Base-by-base conservation (phyloP, 257 asterid genomes). In the Primulina eburnea region DNA sequence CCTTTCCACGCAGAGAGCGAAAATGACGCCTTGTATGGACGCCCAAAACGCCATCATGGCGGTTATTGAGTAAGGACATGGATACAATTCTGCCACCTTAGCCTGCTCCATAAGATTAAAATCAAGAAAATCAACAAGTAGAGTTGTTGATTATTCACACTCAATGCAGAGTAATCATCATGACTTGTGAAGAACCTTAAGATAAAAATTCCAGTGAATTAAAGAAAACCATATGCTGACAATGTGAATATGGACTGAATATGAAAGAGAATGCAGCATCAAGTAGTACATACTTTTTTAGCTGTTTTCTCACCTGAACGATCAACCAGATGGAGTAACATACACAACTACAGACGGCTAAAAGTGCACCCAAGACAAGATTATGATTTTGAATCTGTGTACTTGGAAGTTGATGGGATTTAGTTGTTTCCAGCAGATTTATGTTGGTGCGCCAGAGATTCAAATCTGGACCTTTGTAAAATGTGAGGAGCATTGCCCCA, bases 401-500 rank as follows among this genome's bases (percentile, higher is more conserved):
- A 33, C 12, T 1, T 0, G 38, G 40, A 0, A 7, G 32, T 4
- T 69, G 80, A 35, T 75, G 79, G 14, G 71, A 26, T n/a, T 43
- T 52, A 0, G 87, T 77, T 11, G 56, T 60, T 47, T 77, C 72
- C 12, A 87, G 75, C 18, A 90, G 85, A 62, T 88, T 83, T 12
- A 90, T 30, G 24, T 82, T 75, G 7, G 92, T 82, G 38, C 73
- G 59, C 84, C 92, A 81, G 0, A 77, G 37, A 40, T 73, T 62
- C 17, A 90, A 65, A 4, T 70, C 77, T 3, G 88, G 87, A 0
- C 98, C 97, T 80, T 82, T 85, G 77, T 82, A 87, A 59, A 90
- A 79, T 47, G 96, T 87, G 76, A 92, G 80, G 14, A 90, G 75
- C 96, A 84, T 88, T 11, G 97, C 98, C 30, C 98, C 97, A 2